These are phyloP conservation scores for Lablab purpureus DNA, from an alignment of 306 rosid genomes.

Conservation along the genomic window DNA sequence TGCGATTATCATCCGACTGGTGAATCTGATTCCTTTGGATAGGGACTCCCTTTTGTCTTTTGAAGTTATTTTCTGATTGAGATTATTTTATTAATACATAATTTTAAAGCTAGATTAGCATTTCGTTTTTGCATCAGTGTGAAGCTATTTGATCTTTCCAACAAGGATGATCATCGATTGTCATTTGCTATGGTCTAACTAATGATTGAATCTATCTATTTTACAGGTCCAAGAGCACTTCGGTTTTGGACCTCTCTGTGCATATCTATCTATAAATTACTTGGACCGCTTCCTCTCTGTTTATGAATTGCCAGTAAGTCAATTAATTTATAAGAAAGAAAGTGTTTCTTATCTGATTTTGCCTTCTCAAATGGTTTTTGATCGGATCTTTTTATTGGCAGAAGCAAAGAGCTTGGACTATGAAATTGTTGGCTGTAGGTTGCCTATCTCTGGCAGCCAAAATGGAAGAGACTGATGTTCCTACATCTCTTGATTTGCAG, in stretches of 20 bases:
- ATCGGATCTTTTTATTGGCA: conserved; percentile 44
- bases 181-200: conserved; percentile 30
- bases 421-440: conserved; percentile 86
- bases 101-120: not conserved
- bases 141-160: not conserved
- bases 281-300: conserved; percentile 91
- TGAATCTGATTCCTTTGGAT: conserved; percentile 33
- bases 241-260: conserved; percentile 84
- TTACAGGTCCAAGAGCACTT: conserved; percentile 74
- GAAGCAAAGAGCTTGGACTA: conserved; percentile 81
- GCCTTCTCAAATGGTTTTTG: conserved; percentile 30
- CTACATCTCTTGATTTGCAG: conserved; percentile 81
- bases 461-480: conserved; percentile 80
- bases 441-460: conserved; percentile 92
- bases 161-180: not conserved
- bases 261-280: conserved; percentile 81
- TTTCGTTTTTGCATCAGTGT: conserved; percentile 16
- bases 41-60: conserved; percentile 1
- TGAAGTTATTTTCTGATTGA: not conserved
- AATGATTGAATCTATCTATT: conserved; percentile 28
- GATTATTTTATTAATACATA: conserved; percentile 13
- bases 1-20: conserved; percentile 18
- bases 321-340: not conserved
- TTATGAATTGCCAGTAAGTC: conserved; percentile 82
- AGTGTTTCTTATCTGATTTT: not conserved